Conservation (phyloP, 441 rosid species). For the Gossypium aridum region DNA sequence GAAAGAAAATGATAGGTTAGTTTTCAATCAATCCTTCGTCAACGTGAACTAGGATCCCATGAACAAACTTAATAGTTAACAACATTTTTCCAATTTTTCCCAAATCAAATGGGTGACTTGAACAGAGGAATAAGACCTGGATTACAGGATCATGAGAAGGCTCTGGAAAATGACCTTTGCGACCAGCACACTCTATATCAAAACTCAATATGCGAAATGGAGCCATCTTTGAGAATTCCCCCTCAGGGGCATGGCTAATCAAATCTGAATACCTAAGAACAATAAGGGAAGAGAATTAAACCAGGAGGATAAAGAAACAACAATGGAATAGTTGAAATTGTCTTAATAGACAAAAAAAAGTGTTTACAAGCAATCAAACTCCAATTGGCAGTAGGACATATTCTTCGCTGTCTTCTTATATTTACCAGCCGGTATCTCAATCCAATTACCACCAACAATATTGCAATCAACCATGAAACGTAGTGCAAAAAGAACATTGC, state of each 20-base stretch:
- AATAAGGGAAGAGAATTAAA: constrained; percentile 30
- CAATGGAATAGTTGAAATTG: constrained; percentile 5
- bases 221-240: constrained; percentile 96
- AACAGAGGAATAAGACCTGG: constrained; percentile 53
- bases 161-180: constrained; percentile 99
- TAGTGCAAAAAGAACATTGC: constrained; percentile 90
- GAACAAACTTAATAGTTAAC: constrained; percentile 4
- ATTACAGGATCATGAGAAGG: constrained; percentile 95
- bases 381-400: constrained; percentile 76
- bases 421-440: constrained; percentile 82
- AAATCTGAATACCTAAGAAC: constrained; percentile 60
- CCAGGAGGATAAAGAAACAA: constrained; percentile 5
- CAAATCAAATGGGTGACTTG: constrained; percentile 2
- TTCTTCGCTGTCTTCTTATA: constrained; percentile 59
- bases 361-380: constrained; percentile 87
- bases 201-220: constrained; percentile 96
- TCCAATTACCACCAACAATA: constrained; percentile 97
- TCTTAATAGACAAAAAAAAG: constrained; percentile 30
- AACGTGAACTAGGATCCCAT: neutral
- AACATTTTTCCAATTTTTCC: neutral
- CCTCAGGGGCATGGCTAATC: constrained; percentile 87
- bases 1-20: constrained; percentile 8
- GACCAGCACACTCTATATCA: constrained; percentile 99
- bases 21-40: neutral
- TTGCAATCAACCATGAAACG: constrained; percentile 96